phyloP scores from a whole-genome alignment of 2,329 filamentous ascomycete genomes.

The Amauroascus niger region DNA sequence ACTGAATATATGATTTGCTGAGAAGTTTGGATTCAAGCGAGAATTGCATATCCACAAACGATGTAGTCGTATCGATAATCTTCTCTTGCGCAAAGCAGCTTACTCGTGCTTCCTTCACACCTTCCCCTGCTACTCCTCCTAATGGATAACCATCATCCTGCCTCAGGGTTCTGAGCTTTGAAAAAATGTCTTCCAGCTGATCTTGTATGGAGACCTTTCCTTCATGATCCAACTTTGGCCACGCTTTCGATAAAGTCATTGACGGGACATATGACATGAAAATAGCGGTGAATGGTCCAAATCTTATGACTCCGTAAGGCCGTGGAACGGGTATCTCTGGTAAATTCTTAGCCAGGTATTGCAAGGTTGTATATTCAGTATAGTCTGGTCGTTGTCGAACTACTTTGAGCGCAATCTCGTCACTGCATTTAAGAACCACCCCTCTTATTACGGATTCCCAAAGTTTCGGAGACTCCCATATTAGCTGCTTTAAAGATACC shows the following conservation, averaged over 20 bases:
- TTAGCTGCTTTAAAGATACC: conserved; percentile 17
- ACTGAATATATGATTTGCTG: background rate
- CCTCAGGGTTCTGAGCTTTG: conserved; percentile 18
- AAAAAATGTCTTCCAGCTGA: conserved; percentile 18
- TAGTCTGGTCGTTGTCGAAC: background rate
- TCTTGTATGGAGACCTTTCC: conserved; percentile 16
- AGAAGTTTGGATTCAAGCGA: background rate
- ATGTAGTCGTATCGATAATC: background rate
- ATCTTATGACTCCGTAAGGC: conserved; percentile 22
- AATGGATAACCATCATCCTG: conserved; percentile 15
- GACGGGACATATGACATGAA: conserved; percentile 25
- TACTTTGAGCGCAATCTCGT: conserved; percentile 19
- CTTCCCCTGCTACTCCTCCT: conserved; percentile 23
- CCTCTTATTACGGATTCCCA: conserved; percentile 21
- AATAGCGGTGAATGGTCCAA: conserved; percentile 21
- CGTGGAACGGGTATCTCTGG: conserved; percentile 24
- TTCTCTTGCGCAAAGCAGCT: conserved; percentile 19
- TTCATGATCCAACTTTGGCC: conserved; percentile 19
- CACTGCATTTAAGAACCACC: conserved; percentile 20
- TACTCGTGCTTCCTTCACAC: conserved; percentile 21
- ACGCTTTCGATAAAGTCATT: conserved; percentile 20
- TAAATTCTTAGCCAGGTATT: conserved; percentile 16
- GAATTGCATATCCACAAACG: background rate
- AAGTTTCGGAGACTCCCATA: conserved; percentile 22
- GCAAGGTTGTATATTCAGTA: background rate